Percentiles rank a stretch among this genome's conserved stretches.
These are phyloP conservation scores for Spathaspora girioi DNA, from an alignment of 805 yeast genomes.

Conservation along the genomic window DNA sequence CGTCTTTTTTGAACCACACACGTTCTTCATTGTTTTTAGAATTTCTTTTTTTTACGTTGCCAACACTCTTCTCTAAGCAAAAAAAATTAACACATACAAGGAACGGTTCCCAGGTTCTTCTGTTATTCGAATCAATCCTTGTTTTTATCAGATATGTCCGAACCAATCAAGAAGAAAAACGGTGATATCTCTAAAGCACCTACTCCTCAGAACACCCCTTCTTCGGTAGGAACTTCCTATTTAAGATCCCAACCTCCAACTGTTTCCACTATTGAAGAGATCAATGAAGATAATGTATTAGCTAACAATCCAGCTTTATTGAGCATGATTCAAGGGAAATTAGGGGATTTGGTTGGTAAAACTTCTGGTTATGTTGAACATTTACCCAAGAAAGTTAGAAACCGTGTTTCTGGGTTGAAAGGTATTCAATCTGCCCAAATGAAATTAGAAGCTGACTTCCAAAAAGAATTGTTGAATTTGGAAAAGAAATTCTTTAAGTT, in stretches of 20 bases:
- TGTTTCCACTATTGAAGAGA: constrained; percentile 65
- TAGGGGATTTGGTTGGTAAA: constrained; percentile 79
- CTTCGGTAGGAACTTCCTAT: constrained; percentile 74
- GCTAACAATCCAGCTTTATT: constrained; percentile 79
- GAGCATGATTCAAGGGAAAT: constrained; percentile 85
- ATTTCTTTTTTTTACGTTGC: constrained; percentile 1
- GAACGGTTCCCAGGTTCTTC: neutral
- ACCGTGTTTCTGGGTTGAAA: constrained; percentile 79
- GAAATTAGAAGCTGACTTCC: constrained; percentile 86
- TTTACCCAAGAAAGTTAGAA: constrained; percentile 68
- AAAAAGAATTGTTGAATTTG: constrained; percentile 78
- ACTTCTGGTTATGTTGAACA: constrained; percentile 82
- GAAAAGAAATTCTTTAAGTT: constrained; percentile 73
- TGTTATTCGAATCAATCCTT: neutral
- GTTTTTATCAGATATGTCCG: constrained; percentile 56
- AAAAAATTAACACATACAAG: neutral
- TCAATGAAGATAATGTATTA: constrained; percentile 46
- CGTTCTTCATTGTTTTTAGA: neutral
- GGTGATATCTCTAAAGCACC: constrained; percentile 90
- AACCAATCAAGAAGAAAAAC: constrained; percentile 70
- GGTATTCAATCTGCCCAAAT: constrained; percentile 75
- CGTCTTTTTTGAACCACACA: neutral
- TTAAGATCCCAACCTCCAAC: constrained; percentile 59
- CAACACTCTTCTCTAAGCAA: neutral
- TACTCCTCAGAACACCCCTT: constrained; percentile 98